These are phyloP conservation scores for Sphaerulina vaccinii DNA, from an alignment of 2,329 filamentous ascomycete genomes.

Conservation along the genomic window DNA sequence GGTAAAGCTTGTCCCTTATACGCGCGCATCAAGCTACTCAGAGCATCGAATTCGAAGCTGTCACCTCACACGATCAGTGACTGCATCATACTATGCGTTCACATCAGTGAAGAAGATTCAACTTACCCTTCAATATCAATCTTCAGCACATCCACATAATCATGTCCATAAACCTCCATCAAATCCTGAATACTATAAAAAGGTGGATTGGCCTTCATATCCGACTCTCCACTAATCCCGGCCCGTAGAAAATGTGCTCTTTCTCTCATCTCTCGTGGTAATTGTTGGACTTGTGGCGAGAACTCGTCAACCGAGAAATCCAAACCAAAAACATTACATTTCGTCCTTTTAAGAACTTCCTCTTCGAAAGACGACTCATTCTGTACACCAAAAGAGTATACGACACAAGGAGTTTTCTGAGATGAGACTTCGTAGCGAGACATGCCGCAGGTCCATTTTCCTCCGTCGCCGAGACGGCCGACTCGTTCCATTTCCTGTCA, in stretches of 20 bases:
- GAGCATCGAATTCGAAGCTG: constrained; percentile 34
- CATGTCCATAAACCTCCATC: constrained; percentile 41
- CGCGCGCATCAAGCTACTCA: constrained; percentile 1
- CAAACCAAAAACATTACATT: constrained; percentile 40
- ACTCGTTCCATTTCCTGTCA: constrained; percentile 39
- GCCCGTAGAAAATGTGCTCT: constrained; percentile 38
- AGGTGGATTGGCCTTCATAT: constrained; percentile 31
- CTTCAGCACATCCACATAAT: constrained; percentile 44
- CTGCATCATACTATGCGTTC: background rate
- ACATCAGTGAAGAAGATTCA: background rate
- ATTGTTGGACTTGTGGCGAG: constrained; percentile 14
- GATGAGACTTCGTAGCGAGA: constrained; percentile 27
- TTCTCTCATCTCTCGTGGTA: constrained; percentile 15
- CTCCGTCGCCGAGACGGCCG: constrained; percentile 44
- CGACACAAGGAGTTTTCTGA: constrained; percentile 27
- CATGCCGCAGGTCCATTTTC: constrained; percentile 48
- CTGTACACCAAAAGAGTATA: constrained; percentile 44
- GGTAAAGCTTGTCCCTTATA: background rate
- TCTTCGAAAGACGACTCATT: constrained; percentile 44
- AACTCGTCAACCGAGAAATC: constrained; percentile 38
- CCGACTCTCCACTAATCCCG: constrained; percentile 36
- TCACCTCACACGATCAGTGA: background rate
- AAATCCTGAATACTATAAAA: constrained; percentile 40
- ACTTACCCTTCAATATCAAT: constrained; percentile 42
- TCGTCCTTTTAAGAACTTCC: constrained; percentile 35